Conservation (phyloP, 2,329 filamentous ascomycete species). For the Phoma sp. region DNA sequence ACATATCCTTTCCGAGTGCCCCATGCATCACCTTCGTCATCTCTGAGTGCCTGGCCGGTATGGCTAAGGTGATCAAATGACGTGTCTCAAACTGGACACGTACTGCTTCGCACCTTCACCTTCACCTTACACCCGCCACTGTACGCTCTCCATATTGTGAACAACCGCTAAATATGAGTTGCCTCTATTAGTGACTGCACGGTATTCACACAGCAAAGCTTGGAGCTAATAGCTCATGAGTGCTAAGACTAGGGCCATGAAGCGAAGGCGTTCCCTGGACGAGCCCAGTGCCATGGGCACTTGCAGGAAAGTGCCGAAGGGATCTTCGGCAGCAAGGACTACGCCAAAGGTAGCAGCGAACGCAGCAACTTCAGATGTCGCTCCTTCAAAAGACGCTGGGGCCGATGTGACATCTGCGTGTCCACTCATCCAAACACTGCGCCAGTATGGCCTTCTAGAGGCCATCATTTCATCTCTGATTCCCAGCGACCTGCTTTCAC, state of each 20-base stretch:
- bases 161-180: slow-evolving; percentile 6
- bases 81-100: neutral
- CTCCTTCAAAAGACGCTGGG: neutral
- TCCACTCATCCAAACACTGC: slow-evolving; percentile 26
- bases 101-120: neutral
- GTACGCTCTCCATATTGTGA: neutral
- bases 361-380: neutral
- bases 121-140: neutral
- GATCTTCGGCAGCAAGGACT: neutral
- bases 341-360: neutral
- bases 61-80: neutral
- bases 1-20: neutral
- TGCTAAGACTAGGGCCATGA: slow-evolving; percentile 15
- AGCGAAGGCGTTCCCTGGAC: slow-evolving; percentile 29
- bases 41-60: too few relatives aligned
- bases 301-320: slow-evolving; percentile 18
- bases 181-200: neutral
- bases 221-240: neutral
- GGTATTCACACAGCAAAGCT: neutral
- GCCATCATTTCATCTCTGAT: slow-evolving; percentile 30
- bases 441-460: slow-evolving; percentile 39
- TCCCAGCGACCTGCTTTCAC: slow-evolving; percentile 35
- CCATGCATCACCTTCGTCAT: too few relatives aligned
- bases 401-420: slow-evolving; percentile 5
- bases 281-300: neutral